phyloP scores from a whole-genome alignment of 768 basidiomycete genomes.

The Trametes villosa region DNA sequence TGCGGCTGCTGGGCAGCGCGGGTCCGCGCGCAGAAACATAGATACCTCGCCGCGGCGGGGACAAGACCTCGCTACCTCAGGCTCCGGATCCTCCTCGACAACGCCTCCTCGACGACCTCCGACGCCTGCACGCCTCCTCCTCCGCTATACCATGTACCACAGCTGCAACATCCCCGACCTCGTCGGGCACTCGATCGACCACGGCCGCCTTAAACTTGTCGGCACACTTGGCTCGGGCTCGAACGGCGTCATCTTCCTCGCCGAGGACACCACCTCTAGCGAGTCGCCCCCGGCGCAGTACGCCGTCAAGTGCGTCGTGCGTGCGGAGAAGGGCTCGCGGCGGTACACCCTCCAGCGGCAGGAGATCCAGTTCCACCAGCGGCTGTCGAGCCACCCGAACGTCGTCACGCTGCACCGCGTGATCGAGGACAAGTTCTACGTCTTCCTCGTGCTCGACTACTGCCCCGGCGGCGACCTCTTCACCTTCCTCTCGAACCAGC shows the following conservation, averaged over 20 bases:
- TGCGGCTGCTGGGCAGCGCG: too few relatives aligned
- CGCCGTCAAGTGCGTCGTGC: slow-evolving; percentile 35
- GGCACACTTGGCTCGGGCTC: slow-evolving; percentile 31
- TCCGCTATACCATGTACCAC: slow-evolving; percentile 10
- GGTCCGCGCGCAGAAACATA: slow-evolving; percentile 3
- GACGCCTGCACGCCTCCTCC: neutral
- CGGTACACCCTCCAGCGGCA: slow-evolving; percentile 50
- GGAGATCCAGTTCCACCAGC: slow-evolving; percentile 64
- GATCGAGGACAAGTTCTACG: slow-evolving; percentile 60
- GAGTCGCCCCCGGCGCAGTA: slow-evolving; percentile 15
- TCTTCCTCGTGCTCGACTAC: slow-evolving; percentile 70
- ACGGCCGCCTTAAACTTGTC: slow-evolving; percentile 29
- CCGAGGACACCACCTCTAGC: slow-evolving; percentile 20
- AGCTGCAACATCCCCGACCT: slow-evolving; percentile 23
- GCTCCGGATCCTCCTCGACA: too few relatives aligned
- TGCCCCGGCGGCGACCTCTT: slow-evolving; percentile 50
- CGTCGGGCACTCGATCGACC: slow-evolving; percentile 29
- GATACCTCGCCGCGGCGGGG: neutral
- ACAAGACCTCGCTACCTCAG: neutral
- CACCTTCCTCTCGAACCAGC: slow-evolving; percentile 43
- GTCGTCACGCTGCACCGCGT: slow-evolving; percentile 72
- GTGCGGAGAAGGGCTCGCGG: slow-evolving; percentile 20
- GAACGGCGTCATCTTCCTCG: slow-evolving; percentile 33
- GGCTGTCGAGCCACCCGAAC: slow-evolving; percentile 59
- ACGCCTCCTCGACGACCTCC: too few relatives aligned